These are phyloP conservation scores for Mucor ambiguus DNA, from an alignment of 371 early-diverging fungal genomes.

Conservation along the genomic window DNA sequence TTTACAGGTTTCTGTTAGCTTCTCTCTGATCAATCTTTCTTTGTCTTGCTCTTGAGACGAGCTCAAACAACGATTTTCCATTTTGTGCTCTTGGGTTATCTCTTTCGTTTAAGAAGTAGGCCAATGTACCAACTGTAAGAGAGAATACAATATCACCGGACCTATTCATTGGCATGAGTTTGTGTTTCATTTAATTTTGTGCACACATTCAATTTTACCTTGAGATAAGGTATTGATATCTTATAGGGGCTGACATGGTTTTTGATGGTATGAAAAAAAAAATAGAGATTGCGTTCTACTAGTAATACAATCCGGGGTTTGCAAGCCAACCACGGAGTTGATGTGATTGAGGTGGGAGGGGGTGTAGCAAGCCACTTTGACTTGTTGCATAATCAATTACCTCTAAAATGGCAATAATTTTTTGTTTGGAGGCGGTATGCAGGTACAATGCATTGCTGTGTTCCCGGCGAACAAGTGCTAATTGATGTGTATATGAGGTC, in stretches of 20 bases:
- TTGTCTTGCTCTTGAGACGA: conserved; percentile 36
- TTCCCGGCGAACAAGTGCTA: neutral
- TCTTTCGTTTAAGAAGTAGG: conserved; percentile 53
- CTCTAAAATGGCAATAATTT: neutral
- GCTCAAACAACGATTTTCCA: conserved; percentile 46
- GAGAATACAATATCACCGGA: conserved; percentile 52
- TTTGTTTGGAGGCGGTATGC: neutral
- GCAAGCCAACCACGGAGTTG: neutral
- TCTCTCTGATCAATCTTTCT: conserved; percentile 41
- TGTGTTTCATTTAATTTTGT: too few species aligned
- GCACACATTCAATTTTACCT: conserved; percentile 21
- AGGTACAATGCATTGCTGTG: neutral
- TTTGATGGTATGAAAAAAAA: neutral
- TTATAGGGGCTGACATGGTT: conserved; percentile 38
- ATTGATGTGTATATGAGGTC: neutral
- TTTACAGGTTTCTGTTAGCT: conserved; percentile 11
- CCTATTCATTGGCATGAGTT: conserved; percentile 18
- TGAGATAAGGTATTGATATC: conserved; percentile 49
- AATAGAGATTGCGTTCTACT: neutral
- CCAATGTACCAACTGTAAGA: conserved; percentile 50
- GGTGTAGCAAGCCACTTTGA: neutral
- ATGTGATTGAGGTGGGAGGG: neutral
- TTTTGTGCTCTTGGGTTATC: conserved; percentile 52
- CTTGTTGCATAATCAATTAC: neutral
- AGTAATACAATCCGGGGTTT: neutral